phyloP scores from a whole-genome alignment of 495 filamentous ascomycete genomes.

The Aspergillus bridgeri region DNA sequence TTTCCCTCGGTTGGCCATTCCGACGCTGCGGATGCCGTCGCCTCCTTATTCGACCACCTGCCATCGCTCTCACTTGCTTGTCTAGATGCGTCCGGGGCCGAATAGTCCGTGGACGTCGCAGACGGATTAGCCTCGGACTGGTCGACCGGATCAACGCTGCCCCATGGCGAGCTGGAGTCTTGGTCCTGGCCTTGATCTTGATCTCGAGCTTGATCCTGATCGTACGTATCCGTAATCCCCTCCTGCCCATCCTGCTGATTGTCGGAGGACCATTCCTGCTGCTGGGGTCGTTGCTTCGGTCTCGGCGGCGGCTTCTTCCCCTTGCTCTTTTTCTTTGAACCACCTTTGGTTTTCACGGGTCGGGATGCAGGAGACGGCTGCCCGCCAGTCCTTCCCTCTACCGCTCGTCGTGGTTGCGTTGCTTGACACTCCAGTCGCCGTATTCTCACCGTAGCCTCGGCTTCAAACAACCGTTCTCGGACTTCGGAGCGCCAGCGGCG shows the following conservation, averaged over 20 bases:
- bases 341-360: not conserved
- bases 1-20: not conserved
- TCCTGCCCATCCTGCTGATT: not conserved
- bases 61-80: not conserved
- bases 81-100: not conserved
- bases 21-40: not conserved
- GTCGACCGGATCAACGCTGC: not conserved
- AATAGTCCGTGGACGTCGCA: not conserved
- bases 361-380: not conserved
- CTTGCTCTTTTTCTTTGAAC: not conserved
- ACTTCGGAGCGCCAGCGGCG: not conserved
- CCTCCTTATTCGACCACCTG: too few species aligned
- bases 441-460: not conserved
- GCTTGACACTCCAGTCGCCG: not conserved
- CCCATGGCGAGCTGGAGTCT: not conserved
- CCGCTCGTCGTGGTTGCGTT: not conserved
- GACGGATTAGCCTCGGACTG: not conserved
- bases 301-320: not conserved
- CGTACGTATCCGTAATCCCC: not conserved
- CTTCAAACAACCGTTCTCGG: not conserved
- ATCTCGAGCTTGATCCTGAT: not conserved
- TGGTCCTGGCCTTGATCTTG: not conserved
- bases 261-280: not conserved
- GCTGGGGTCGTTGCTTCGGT: not conserved
- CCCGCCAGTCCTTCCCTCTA: not conserved